Evolutionary conservation across 2,329 filamentous ascomycete species (phyloP).

Genomic region (Ramularia endophylla): DNA sequence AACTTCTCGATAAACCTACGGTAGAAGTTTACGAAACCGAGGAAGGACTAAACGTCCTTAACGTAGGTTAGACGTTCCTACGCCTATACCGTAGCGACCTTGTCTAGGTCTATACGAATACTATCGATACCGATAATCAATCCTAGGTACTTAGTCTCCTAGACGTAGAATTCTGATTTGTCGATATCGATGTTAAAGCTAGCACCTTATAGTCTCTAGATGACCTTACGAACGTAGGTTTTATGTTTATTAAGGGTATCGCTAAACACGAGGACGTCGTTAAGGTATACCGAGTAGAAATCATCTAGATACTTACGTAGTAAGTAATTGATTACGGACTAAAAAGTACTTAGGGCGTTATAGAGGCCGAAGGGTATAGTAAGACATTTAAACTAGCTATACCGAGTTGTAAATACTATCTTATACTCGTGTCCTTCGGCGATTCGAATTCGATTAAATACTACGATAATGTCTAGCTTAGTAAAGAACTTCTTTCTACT

Average conservation of each 20-base stretch:
- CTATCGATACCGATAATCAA: background rate
- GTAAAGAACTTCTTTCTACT: too few relatives aligned
- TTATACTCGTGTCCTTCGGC: too few relatives aligned
- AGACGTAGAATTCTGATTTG: too few relatives aligned
- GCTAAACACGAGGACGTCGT: conserved; percentile 23
- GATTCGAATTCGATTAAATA: background rate
- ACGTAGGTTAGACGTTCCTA: background rate
- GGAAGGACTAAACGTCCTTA: conserved; percentile 1
- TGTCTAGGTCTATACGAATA: conserved; percentile 3
- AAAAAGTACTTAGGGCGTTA: too few relatives aligned
- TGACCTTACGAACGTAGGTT: background rate
- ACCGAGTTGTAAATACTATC: too few relatives aligned
- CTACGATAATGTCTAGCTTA: too few relatives aligned
- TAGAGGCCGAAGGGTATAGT: too few relatives aligned
- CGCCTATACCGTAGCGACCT: background rate
- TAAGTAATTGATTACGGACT: conserved; percentile 18
- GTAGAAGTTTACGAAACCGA: conserved; percentile 1
- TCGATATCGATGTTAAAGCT: too few relatives aligned
- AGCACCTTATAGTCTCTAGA: background rate
- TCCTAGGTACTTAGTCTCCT: background rate
- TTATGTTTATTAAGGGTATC: conserved; percentile 5
- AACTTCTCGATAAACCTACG: too few relatives aligned
- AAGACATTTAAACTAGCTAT: too few relatives aligned
- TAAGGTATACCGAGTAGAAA: conserved; percentile 20
- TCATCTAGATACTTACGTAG: conserved; percentile 20